phyloP scores from a whole-genome alignment of 2,329 filamentous ascomycete genomes.

The Apiospora sp. region DNA sequence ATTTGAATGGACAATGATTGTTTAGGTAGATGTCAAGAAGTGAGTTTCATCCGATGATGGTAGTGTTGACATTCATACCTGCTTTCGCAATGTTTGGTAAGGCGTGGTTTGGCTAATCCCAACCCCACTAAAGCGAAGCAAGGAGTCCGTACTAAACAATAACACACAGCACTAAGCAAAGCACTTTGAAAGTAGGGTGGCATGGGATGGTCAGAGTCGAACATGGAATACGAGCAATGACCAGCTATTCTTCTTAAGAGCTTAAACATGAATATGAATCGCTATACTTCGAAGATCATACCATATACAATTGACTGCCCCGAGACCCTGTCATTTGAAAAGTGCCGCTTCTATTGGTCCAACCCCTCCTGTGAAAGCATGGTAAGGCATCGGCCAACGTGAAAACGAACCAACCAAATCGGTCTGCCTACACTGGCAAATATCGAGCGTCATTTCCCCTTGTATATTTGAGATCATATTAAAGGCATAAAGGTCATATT shows the following conservation, averaged over 20 bases:
- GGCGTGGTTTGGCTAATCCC: neutral
- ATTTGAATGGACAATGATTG: too few species aligned
- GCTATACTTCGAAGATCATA: neutral
- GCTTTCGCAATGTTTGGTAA: neutral
- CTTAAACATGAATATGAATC: neutral
- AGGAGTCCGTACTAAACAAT: neutral
- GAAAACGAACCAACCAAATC: neutral
- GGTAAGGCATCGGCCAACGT: neutral
- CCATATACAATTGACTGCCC: neutral
- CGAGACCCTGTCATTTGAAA: neutral
- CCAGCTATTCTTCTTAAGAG: neutral
- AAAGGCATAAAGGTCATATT: neutral
- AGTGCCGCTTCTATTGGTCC: neutral
- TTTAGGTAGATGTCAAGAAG: neutral
- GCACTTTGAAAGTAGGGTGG: neutral
- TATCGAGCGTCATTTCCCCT: neutral
- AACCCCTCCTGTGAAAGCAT: neutral
- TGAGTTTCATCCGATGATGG: neutral
- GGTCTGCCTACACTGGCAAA: neutral
- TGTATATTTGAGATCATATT: neutral
- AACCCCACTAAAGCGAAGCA: slow-evolving; percentile 3
- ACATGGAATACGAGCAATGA: neutral
- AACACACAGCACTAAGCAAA: neutral
- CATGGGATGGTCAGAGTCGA: neutral
- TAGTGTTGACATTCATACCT: neutral